Base-by-base conservation (phyloP, 208 protist genomes). In the Acanthamoeba culbertsoni region DNA sequence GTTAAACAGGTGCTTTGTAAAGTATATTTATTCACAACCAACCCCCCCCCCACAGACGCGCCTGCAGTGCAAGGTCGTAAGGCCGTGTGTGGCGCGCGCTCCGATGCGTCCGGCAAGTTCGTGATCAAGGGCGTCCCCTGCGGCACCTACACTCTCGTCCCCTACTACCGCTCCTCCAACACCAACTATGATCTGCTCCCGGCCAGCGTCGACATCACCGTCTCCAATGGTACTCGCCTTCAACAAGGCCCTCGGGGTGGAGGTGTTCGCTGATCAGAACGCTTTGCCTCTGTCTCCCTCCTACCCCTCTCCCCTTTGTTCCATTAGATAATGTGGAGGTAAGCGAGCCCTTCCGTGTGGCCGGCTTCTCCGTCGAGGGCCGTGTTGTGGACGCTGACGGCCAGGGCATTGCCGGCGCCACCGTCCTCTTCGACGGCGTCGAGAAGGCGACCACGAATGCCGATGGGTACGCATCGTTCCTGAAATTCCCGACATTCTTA, bases 121-220 rank as follows among this genome's bases (percentile, higher is more conserved):
- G 89, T 93, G 23, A 68, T 93, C 53, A 79, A 93, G 43, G 89
- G 89, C 89, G 53, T 93, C 3, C 65, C 89, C 8, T 93, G 89
- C 53, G 89, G 89, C 65, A 20, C 26, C 31, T 93, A 93, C 68
- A 82, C 68, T 20, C 46, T 93, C n/a, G 89, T 93, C n/a, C 89
- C 89, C 10, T 55, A 57, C 48, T 93, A 93, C 63, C 59, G 45
- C 45, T 68, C 46, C 31, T 59, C 89, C 48, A 63, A 93, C 46
- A 82, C 68, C 89, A 93, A 57, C 45, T 93, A 68, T 46, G 89
- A 93, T 33, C 48, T 93, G 23, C 46, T 93, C 10, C 89, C 89
- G 23, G 14, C 65, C 26, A 40, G 68, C 33, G n/a, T 63, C 23
- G 62, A 75, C 23, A 48, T 93, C 53, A 51, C 89, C 18, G 89